phyloP scores from a whole-genome alignment of 768 basidiomycete species.

The Mycena kentingensis region DNA sequence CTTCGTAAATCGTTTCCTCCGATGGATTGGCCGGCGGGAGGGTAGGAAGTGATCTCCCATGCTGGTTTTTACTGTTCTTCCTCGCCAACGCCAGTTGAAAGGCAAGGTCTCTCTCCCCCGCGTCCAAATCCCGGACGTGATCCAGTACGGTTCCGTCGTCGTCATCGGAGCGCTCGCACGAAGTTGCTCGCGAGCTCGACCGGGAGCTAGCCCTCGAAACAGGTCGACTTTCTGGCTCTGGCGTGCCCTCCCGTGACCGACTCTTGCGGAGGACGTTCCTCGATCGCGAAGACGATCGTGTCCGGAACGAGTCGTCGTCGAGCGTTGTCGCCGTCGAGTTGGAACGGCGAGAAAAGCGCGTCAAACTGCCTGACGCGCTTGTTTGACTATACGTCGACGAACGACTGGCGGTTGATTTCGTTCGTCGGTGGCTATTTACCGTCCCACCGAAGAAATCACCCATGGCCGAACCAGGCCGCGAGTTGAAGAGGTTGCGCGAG shows the following conservation, averaged over 20 bases:
- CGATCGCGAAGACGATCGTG: constrained; percentile 47
- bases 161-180: constrained; percentile 46
- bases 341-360: constrained; percentile 73
- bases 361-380: constrained; percentile 64
- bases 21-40: constrained; percentile 47
- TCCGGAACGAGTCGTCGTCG: constrained; percentile 62
- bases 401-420: constrained; percentile 70
- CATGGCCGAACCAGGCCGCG: constrained; percentile 66
- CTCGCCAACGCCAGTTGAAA: constrained; percentile 80
- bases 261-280: constrained; percentile 46
- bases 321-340: constrained; percentile 62
- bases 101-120: constrained; percentile 76
- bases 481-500: constrained; percentile 83
- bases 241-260: constrained; percentile 45
- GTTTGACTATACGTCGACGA: constrained; percentile 75
- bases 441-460: constrained; percentile 78
- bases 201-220: constrained; percentile 41
- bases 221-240: constrained; percentile 50
- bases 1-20: constrained; percentile 80
- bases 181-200: constrained; percentile 32
- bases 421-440: constrained; percentile 65
- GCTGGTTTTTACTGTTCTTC: constrained; percentile 80
- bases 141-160: constrained; percentile 42
- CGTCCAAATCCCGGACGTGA: constrained; percentile 48
- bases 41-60: constrained; percentile 43